Percentiles rank a stretch among this genome's conserved stretches.
phyloP scores from a whole-genome alignment of 225 moss, liverwort and hornwort genomes.

The Thuidium tamariscinum region DNA sequence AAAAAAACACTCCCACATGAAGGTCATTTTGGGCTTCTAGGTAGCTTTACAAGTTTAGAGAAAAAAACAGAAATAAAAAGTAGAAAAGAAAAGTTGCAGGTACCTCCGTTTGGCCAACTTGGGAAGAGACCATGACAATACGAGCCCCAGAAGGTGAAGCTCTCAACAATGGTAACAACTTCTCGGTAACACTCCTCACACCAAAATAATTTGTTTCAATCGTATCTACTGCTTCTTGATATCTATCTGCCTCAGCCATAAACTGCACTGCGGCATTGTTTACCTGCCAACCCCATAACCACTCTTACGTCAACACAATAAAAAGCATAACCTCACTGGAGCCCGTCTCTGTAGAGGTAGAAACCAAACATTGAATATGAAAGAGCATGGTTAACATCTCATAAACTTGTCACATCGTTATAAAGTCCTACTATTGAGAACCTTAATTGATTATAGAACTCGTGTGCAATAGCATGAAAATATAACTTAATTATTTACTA shows the following conservation, averaged over 20 bases:
- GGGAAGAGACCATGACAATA: conserved; percentile 23
- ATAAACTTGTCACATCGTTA: not conserved
- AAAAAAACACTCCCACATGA: not conserved
- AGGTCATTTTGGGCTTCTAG: not conserved
- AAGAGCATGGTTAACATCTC: not conserved
- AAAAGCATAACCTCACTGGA: not conserved
- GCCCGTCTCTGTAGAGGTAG: not conserved
- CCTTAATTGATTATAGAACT: not conserved
- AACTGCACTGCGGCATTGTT: conserved; percentile 18
- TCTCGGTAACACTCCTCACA: conserved; percentile 10
- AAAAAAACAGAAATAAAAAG: not conserved
- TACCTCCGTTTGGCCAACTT: conserved; percentile 23
- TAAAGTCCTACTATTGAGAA: not conserved
- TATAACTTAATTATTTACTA: not conserved
- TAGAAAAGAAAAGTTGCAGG: not conserved
- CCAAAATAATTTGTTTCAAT: conserved; percentile 36
- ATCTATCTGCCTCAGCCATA: not conserved
- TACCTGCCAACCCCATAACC: not conserved
- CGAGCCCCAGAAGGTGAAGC: conserved; percentile 22
- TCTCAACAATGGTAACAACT: conserved; percentile 19
- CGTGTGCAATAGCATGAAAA: not conserved
- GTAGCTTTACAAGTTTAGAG: not conserved
- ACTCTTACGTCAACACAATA: not conserved
- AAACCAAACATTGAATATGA: not conserved
- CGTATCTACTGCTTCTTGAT: not conserved